Base-by-base conservation (phyloP, 2,329 filamentous ascomycete genomes). In the Botrytis galanthina region DNA sequence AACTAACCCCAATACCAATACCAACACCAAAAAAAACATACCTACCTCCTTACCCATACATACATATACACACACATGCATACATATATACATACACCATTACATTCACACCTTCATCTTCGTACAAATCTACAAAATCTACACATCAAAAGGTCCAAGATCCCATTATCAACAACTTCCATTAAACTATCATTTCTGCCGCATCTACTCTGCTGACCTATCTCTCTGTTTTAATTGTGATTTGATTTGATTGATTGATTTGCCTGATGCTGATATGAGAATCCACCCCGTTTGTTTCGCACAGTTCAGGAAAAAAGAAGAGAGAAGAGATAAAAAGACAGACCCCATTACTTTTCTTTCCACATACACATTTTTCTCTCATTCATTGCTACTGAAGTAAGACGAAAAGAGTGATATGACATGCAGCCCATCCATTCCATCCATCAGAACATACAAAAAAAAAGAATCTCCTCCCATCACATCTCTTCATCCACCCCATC, bases 291-390 rank as follows among this genome's bases (percentile, higher is more conserved):
- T 66, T 54, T 72, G 44, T 42, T 63, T 62, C 54, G 66, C 35
- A 69, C 18, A 8, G 29, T 59, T 39, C 10, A 67, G 20, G 26
- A 35, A 60, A 39, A 62, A 10, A 70, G 10, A 22, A 6, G 29
- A 64, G 37, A 46, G 44, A 42, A 42, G 42, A 46, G 9, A 22
- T 20, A 42, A 46, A 59, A 44, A 48, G 22, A 57, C 35, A 39
- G 37, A 69, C 48, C 37, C 37, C 67, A 37, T 39, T 51, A 68
- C 64, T 70, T 70, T 66, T 66, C 62, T 46, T 71, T 48, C 54
- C 70, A 62, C 60, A 62, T 62, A 39, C 37, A 62, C 60, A 57
- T 75, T 78, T 77, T 76, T 76, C 77, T 77, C 78, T 79, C 76
- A 74, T 78, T 75, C 72, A 74, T 77, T 57, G 51, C 51, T 29